Conservation (phyloP, 768 basidiomycete genomes). For the Hericium coralloides region DNA sequence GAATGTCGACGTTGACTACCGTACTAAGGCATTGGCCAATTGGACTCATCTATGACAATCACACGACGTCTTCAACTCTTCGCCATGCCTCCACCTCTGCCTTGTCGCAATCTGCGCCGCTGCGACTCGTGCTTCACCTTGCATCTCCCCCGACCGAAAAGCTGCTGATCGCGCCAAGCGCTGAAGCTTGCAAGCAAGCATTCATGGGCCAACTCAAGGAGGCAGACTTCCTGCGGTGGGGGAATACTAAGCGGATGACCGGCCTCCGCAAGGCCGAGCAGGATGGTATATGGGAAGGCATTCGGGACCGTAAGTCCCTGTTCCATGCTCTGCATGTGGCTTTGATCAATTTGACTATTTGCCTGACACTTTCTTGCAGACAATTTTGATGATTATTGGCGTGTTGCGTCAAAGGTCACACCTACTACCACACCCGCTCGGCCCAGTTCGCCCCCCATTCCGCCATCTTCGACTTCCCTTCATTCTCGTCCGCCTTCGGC, state of each 20-base stretch:
- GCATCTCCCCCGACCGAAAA: slow-evolving; percentile 83
- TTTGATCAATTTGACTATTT: not conserved
- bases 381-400: slow-evolving; percentile 93
- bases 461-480: slow-evolving; percentile 45
- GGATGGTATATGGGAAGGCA: slow-evolving; percentile 95
- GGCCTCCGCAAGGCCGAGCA: slow-evolving; percentile 85
- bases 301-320: slow-evolving; percentile 73
- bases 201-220: slow-evolving; percentile 97
- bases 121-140: slow-evolving; percentile 80
- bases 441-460: slow-evolving; percentile 44
- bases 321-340: not conserved
- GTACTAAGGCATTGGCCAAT: slow-evolving; percentile 91
- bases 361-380: slow-evolving; percentile 37
- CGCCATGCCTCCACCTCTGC: slow-evolving; percentile 28
- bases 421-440: slow-evolving; percentile 66
- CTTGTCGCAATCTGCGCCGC: slow-evolving; percentile 41
- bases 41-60: slow-evolving; percentile 87
- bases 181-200: slow-evolving; percentile 85
- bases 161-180: slow-evolving; percentile 67
- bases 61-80: slow-evolving; percentile 57
- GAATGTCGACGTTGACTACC: not conserved
- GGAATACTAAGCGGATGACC: slow-evolving; percentile 91
- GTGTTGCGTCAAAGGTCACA: slow-evolving; percentile 86
- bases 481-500: slow-evolving; percentile 58
- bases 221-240: slow-evolving; percentile 95